Evolutionary conservation across 129 eudicot species (phyloP).

Genomic region (Lactuca sativa): DNA sequence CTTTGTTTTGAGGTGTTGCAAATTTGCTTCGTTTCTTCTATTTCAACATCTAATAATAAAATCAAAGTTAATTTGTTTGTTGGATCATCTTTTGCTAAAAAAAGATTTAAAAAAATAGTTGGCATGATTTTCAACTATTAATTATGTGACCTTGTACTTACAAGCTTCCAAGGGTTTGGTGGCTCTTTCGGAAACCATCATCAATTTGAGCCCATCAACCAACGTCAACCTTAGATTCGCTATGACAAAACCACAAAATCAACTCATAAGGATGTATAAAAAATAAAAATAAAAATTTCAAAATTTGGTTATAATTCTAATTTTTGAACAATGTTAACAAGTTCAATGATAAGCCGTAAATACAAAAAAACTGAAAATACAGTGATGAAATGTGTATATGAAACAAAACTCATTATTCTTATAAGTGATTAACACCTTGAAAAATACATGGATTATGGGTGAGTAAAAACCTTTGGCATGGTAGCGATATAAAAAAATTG

Average conservation of each 20-base stretch:
- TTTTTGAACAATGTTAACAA: too few species aligned
- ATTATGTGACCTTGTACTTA: too few species aligned
- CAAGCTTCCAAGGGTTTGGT: conserved; percentile 15
- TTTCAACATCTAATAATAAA: conserved; percentile 23
- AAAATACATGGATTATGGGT: not conserved
- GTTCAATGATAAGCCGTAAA: too few species aligned
- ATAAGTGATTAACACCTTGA: too few species aligned
- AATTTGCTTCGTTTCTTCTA: conserved; percentile 23
- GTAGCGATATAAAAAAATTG: not conserved
- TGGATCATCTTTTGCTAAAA: not conserved
- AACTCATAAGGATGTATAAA: too few species aligned
- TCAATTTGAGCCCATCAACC: conserved; percentile 25
- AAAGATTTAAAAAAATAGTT: too few species aligned
- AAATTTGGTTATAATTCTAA: too few species aligned
- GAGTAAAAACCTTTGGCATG: not conserved
- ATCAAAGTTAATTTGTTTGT: not conserved
- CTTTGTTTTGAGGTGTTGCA: conserved; percentile 43
- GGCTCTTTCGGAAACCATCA: conserved; percentile 4
- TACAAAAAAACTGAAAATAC: too few species aligned
- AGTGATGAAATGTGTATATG: too few species aligned
- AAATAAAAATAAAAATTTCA: too few species aligned
- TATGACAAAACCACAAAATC: conserved; percentile 7
- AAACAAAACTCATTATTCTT: too few species aligned
- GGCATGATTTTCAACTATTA: not conserved
- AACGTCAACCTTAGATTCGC: conserved; percentile 23